phyloP scores from a whole-genome alignment of 2,329 filamentous ascomycete species.

The Stagonosporopsis tanaceti region DNA sequence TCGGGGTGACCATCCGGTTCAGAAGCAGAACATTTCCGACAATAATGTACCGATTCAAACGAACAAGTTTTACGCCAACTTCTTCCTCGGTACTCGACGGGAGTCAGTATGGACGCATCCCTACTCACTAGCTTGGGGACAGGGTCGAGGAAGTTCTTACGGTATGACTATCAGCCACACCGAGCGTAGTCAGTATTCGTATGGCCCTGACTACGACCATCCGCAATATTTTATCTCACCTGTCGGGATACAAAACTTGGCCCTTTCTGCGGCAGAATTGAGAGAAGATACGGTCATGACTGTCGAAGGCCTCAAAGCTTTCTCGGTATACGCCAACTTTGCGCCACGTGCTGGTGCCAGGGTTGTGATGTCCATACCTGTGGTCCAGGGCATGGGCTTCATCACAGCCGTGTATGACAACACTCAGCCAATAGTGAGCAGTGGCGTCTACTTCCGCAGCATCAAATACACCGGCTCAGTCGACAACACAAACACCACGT shows the following conservation, averaged over 20 bases:
- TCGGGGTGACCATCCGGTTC: conserved; percentile 53
- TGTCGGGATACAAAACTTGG: conserved; percentile 80
- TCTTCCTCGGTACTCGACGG: conserved; percentile 77
- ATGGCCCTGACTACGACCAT: conserved; percentile 37
- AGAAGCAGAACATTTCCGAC: conserved; percentile 50
- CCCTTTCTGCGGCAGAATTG: conserved; percentile 82
- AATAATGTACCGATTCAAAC: conserved; percentile 65
- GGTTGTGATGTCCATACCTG: conserved; percentile 75
- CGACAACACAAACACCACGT: conserved; percentile 57
- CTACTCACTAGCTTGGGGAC: conserved; percentile 56
- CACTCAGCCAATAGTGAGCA: conserved; percentile 75
- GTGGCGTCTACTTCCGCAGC: conserved; percentile 76
- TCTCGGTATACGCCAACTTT: conserved; percentile 74
- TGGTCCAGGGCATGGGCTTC: conserved; percentile 90
- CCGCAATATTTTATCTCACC: conserved; percentile 81
- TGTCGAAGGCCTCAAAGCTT: conserved; percentile 61
- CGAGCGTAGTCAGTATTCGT: conserved; percentile 71
- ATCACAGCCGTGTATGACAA: conserved; percentile 79
- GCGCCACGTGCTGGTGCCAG: conserved; percentile 61
- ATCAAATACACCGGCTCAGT: conserved; percentile 54
- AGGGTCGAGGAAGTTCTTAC: conserved; percentile 69
- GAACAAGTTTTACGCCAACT: conserved; percentile 77
- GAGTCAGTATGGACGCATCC: conserved; percentile 76
- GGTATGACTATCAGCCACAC: conserved; percentile 82
- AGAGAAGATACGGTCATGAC: conserved; percentile 65